Evolutionary conservation across 1,139 yeast species (phyloP), one percentile per base, ranked within the genome.

Genomic region (Williopsis jadinii): DNA sequence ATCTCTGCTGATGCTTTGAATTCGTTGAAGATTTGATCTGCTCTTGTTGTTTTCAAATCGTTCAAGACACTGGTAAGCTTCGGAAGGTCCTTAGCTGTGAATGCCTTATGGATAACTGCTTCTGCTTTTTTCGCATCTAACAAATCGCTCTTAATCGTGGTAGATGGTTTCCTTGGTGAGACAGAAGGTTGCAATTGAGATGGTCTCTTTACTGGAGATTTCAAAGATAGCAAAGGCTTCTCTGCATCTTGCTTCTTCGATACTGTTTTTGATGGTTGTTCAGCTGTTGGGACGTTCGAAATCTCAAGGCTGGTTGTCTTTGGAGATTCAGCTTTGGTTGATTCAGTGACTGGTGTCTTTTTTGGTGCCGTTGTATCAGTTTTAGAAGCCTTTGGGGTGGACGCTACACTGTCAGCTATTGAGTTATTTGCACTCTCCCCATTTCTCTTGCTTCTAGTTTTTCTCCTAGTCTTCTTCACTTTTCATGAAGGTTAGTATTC

Each of bases 21-120:
- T 11, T 61, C 58, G 11, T 50, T 42, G 28, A 62, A 56, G n/a
- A 51, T 52, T 32, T 48, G 49, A 26, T 63, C 67, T 2, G 65
- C 56, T 30, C 48, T 54, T 3, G 59, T 52, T 0, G 44, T 40
- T 41, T 45, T 54, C 41, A 54, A 38, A 8, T 54, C 58, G 11
- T 54, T 56, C 32, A 54, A 42, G 36, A 54, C 48, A 1, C 49
- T 38, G 2, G 39, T 37, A 13, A 54, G 39, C 34, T 48, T 54
- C 11, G 52, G 48, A 4, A 47, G 14, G 33, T 48, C 53, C 41
- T 49, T 54, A 9, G 42, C 37, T 5, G 38, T 24, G 30, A 50
- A 50, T 1, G 54, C 40, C 34, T 52, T 50, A 24, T 43, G 29
- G 9, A 50, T 36, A 3, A 43, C 13, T 0, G 41, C 10, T 12